A percentile compares a stretch with the other conserved stretches of the same genome.
Conservation (phyloP, 2,329 filamentous ascomycete species). For the Cladophialophora carrionii region DNA sequence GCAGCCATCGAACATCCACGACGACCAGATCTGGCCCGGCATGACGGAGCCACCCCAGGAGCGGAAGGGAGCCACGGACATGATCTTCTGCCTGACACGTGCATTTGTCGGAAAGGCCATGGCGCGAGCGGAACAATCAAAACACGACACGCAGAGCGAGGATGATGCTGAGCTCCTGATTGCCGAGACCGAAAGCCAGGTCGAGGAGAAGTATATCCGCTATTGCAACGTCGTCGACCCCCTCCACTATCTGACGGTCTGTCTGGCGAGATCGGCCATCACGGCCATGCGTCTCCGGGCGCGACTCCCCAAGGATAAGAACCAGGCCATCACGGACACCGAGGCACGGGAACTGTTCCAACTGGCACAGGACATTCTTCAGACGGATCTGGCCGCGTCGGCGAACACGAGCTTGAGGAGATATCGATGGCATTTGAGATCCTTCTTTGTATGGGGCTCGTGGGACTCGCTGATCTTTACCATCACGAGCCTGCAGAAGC, state of each 20-base stretch:
- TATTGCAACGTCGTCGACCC: slow-evolving; percentile 44
- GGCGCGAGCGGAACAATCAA: slow-evolving; percentile 13
- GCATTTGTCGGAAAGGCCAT: slow-evolving; percentile 24
- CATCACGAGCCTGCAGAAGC: not conserved
- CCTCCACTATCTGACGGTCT: slow-evolving; percentile 46
- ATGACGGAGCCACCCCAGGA: slow-evolving; percentile 23
- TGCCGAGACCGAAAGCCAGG: slow-evolving; percentile 38
- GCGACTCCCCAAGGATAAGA: not conserved
- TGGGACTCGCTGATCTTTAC: slow-evolving; percentile 6
- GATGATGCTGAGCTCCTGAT: slow-evolving; percentile 35
- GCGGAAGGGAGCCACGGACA: slow-evolving; percentile 23
- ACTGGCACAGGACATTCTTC: slow-evolving; percentile 6
- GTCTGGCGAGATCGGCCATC: slow-evolving; percentile 7
- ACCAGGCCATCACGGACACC: not conserved
- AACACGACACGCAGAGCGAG: slow-evolving; percentile 16
- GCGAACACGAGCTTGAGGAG: slow-evolving; percentile 1
- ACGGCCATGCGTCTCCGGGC: slow-evolving; percentile 7
- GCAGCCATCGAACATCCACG: slow-evolving; percentile 61
- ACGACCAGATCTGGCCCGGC: slow-evolving; percentile 59
- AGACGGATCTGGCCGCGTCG: slow-evolving; percentile 4
- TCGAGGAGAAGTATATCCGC: slow-evolving; percentile 42
- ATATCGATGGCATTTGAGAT: slow-evolving; percentile 4
- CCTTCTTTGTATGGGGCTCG: slow-evolving; percentile 9
- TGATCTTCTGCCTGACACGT: slow-evolving; percentile 24
- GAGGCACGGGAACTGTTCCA: slow-evolving; percentile 5